Conservation (phyloP, 805 yeast species). For the Saturnispora bothae region DNA sequence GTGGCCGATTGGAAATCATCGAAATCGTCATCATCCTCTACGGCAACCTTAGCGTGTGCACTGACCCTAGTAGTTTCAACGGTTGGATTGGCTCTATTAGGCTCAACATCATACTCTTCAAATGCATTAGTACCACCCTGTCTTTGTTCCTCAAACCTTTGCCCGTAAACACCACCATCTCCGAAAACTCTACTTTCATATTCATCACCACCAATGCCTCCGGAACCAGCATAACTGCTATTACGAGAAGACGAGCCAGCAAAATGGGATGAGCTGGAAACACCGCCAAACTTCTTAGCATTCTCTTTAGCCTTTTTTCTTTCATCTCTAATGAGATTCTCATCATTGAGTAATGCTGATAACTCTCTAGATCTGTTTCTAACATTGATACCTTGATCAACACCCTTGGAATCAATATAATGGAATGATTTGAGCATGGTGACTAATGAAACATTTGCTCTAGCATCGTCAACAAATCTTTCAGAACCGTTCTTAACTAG, state of each 20-base stretch:
- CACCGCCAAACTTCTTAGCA: conserved; percentile 73
- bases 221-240: conserved; percentile 18
- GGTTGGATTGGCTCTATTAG: conserved; percentile 25
- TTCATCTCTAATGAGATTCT: conserved; percentile 64
- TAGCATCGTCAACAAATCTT: conserved; percentile 88
- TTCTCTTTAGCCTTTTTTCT: conserved; percentile 85
- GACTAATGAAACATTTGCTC: conserved; percentile 56
- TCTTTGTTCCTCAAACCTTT: conserved; percentile 51
- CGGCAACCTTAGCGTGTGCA: conserved; percentile 25
- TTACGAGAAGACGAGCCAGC: conserved; percentile 21
- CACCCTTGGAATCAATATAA: conserved; percentile 85
- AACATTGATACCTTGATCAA: conserved; percentile 93
- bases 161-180: conserved; percentile 63
- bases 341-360: conserved; percentile 63
- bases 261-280: conserved; percentile 23
- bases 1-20: conserved; percentile 66
- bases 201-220: conserved; percentile 28
- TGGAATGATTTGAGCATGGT: conserved; percentile 89
- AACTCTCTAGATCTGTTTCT: conserved; percentile 82
- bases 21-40: conserved; percentile 54
- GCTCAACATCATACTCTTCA: conserved; percentile 53
- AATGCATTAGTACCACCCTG: conserved; percentile 31
- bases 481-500: conserved; percentile 88
- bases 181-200: conserved; percentile 49
- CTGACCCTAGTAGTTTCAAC: conserved; percentile 32